phyloP scores from a whole-genome alignment of 495 filamentous ascomycete species.

The Penicillium mononematosum region DNA sequence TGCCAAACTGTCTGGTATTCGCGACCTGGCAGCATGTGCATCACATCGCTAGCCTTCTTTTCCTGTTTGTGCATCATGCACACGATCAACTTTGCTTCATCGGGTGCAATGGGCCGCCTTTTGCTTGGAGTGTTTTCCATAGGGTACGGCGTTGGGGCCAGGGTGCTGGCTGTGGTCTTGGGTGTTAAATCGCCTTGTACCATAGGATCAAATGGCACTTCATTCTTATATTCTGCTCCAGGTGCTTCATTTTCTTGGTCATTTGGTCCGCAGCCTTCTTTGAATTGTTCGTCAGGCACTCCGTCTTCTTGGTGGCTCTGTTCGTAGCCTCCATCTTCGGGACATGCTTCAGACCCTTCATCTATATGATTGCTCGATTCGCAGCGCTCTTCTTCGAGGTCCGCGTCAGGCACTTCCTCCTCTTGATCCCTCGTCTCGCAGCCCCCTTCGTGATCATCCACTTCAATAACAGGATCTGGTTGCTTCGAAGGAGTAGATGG shows the following conservation, averaged over 20 bases:
- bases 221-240: neutral
- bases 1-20: constrained; percentile 22
- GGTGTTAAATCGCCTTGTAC: neutral
- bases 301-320: neutral
- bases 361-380: neutral
- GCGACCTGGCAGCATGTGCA: constrained; percentile 29
- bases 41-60: constrained; percentile 36
- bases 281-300: neutral
- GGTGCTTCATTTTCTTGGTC: neutral
- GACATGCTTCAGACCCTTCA: neutral
- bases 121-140: constrained; percentile 21
- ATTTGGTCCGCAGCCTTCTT: neutral
- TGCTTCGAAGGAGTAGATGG: constrained; percentile 1
- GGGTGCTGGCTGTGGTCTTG: constrained; percentile 4
- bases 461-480: neutral
- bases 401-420: neutral
- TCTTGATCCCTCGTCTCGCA: neutral
- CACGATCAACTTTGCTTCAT: constrained; percentile 37
- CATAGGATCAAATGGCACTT: neutral
- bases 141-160: neutral
- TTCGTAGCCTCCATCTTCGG: neutral
- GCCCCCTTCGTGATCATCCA: neutral
- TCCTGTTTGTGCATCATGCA: constrained; percentile 32
- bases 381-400: neutral
- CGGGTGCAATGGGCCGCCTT: constrained; percentile 27